Conservation (phyloP, 2,329 filamentous ascomycete genomes). For the Calonectria pseudoturangicola region DNA sequence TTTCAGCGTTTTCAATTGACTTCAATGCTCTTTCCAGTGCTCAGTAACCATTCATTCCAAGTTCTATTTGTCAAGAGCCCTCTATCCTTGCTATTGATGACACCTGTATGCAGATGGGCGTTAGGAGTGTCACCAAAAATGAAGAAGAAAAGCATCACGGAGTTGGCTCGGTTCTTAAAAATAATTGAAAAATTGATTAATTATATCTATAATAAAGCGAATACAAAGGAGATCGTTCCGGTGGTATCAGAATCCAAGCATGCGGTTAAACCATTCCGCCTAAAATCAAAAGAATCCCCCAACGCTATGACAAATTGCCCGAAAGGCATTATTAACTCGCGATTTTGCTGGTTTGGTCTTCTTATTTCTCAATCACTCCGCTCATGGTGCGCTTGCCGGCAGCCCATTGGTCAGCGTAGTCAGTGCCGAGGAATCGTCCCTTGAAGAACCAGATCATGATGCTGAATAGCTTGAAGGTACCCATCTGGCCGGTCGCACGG, state of each 20-base stretch:
- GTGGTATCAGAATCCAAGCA: conserved; percentile 37
- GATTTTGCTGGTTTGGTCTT: not conserved
- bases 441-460: conserved; percentile 63
- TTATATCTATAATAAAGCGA: conserved; percentile 19
- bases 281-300: conserved; percentile 16
- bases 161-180: not conserved
- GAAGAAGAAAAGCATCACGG: not conserved
- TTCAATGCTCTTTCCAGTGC: conserved; percentile 64
- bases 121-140: not conserved
- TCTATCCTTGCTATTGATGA: conserved; percentile 57
- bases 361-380: conserved; percentile 58
- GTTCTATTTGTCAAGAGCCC: conserved; percentile 59
- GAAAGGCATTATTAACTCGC: conserved; percentile 18
- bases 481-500: conserved; percentile 62
- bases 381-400: conserved; percentile 59
- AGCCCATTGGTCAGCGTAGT: conserved; percentile 56
- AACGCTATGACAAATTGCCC: conserved; percentile 22
- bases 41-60: conserved; percentile 64
- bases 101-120: conserved; percentile 47
- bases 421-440: conserved; percentile 61
- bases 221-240: conserved; percentile 4
- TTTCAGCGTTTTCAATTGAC: conserved; percentile 52
- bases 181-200: conserved; percentile 6
- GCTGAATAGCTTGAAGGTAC: conserved; percentile 61
- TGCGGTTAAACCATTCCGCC: conserved; percentile 4